Conservation (phyloP, 257 asterid genomes). For the Datura wrightii region DNA sequence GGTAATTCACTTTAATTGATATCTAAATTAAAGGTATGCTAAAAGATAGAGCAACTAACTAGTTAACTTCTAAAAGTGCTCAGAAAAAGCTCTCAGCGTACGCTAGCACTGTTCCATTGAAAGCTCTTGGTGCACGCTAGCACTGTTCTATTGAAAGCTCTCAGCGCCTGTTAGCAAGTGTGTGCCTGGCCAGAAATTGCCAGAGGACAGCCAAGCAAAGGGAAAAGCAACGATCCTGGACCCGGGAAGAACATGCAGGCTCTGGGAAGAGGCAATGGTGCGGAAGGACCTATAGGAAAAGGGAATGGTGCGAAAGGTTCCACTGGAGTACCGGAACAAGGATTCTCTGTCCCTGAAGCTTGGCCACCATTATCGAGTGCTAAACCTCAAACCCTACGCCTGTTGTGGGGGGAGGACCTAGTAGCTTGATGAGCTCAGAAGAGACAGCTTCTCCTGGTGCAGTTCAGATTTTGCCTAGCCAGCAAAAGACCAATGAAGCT, state of each 20-base stretch:
- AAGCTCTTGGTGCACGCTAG: neutral
- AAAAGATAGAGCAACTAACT: neutral
- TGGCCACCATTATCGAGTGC: neutral
- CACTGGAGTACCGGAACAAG: neutral
- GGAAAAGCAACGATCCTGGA: neutral
- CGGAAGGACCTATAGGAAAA: neutral
- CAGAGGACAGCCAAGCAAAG: neutral
- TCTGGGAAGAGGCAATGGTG: neutral
- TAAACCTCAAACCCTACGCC: neutral
- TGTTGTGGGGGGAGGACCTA: neutral
- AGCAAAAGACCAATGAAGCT: neutral
- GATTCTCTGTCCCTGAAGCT: neutral
- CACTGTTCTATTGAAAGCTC: too few relatives aligned
- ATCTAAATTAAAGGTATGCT: neutral
- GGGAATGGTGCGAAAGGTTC: neutral
- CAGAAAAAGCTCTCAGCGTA: neutral
- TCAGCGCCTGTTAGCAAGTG: neutral
- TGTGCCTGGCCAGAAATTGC: neutral
- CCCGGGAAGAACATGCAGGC: neutral
- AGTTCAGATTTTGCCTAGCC: neutral
- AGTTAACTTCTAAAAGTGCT: neutral
- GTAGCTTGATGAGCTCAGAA: neutral
- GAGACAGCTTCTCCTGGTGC: neutral
- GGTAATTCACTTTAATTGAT: constrained; percentile 17
- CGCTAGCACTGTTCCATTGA: too few relatives aligned